Evolutionary conservation across 2,329 filamentous ascomycete genomes (phyloP), one percentile per base, ranked within the genome.

Genomic region (Esteya vermicola): DNA sequence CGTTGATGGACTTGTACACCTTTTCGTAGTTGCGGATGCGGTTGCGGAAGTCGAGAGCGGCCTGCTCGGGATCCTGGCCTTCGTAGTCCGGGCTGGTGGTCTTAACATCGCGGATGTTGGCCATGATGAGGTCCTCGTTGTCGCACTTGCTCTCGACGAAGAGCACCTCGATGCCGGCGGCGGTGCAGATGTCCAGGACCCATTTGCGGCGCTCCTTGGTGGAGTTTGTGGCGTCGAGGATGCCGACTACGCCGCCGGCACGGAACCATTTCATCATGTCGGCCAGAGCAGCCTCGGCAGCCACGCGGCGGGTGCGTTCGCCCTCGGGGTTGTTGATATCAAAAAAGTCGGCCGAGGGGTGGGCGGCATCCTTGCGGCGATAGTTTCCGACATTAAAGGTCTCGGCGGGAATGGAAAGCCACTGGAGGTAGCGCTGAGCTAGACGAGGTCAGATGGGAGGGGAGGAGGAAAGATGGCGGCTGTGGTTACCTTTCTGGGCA

Each of bases 341-440:
- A 64, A 98, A 98, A 67, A 98, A 98, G 53, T 88, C 85, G 50
- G 91, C 91, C 3, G 79, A 78, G 14, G 91, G 91, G 50, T 93
- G 88, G 16, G 91, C 86, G 6, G 85, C 93, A 50, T 83, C 81
- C 52, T 81, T 78, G 49, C 91, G 85, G 50, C 91, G 85, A 59
- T 98, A 98, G 55, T 81, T 88, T 57, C 91, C 91, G 48, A 98
- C 91, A 51, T 98, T 98, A 75, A 98, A 98, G 48, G 86, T 89
- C 58, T 86, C 81, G 43, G 91, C 83, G 30, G 84, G 80, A 55
- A 98, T 88, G 21, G 88, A 94, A 43, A 96, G 80, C 91, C 91
- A 98, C 59, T 84, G 83, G 27, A 98, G 78, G 62, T 98, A 98
- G 45, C 91, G 81, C 59, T 91, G 81, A 45, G 86, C 85, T 91